These are phyloP conservation scores for Uncinocarpus reesii DNA, from an alignment of 2,329 filamentous ascomycete species.

Conservation along the genomic window DNA sequence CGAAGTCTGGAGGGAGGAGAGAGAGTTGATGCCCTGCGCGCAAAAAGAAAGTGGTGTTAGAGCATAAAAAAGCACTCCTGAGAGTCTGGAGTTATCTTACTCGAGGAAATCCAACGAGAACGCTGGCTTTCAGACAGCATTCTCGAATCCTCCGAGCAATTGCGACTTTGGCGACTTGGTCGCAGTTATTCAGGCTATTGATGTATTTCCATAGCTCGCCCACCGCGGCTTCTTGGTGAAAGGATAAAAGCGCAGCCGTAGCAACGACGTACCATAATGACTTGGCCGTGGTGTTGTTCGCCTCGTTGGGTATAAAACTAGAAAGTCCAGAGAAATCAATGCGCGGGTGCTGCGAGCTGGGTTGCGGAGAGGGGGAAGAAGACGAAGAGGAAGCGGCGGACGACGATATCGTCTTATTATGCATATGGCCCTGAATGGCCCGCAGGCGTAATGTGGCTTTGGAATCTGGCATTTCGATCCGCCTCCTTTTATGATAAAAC, in stretches of 20 bases:
- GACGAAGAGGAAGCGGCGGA: slow-evolving; percentile 2
- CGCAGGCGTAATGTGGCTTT: slow-evolving; percentile 4
- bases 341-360: not conserved
- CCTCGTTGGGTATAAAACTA: slow-evolving; percentile 8
- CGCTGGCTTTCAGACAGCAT: slow-evolving; percentile 23
- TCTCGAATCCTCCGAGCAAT: slow-evolving; percentile 22
- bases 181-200: not conserved
- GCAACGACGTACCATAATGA: slow-evolving; percentile 23
- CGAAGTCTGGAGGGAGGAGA: slow-evolving; percentile 20
- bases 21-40: slow-evolving; percentile 21
- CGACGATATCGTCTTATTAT: slow-evolving; percentile 6
- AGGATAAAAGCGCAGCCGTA: slow-evolving; percentile 21
- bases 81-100: slow-evolving; percentile 14
- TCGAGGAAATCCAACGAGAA: slow-evolving; percentile 24
- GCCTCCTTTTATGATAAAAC: not conserved
- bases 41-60: not conserved
- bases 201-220: slow-evolving; percentile 22
- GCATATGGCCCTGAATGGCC: slow-evolving; percentile 10
- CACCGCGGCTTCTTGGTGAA: slow-evolving; percentile 22
- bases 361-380: not conserved
- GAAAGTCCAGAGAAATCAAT: slow-evolving; percentile 12
- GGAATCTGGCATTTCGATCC: slow-evolving; percentile 3
- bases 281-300: slow-evolving; percentile 3
- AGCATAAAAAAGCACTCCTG: too few relatives aligned
- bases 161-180: slow-evolving; percentile 8